A percentile compares a stretch with the other conserved stretches of the same genome.
Evolutionary conservation across 441 rosid genomes (phyloP).

Genomic region (Erodium texanum): DNA sequence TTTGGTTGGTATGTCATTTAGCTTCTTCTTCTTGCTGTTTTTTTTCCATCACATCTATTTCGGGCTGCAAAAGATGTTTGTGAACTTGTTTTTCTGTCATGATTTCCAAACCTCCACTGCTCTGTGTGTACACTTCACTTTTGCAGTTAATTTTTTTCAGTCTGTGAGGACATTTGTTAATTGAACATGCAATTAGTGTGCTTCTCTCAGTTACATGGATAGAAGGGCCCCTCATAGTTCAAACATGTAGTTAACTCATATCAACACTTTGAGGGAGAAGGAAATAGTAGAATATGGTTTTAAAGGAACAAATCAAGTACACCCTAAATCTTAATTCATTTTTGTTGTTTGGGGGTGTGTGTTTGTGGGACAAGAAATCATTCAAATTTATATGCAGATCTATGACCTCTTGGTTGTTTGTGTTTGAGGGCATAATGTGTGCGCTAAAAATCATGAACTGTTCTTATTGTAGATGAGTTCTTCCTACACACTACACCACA

Average conservation of each 20-base stretch:
- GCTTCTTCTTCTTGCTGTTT: conserved; percentile 17
- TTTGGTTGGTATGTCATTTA: conserved; percentile 75
- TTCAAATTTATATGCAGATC: not conserved
- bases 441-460: not conserved
- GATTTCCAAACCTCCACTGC: not conserved
- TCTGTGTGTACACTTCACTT: not conserved
- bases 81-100: conserved; percentile 11
- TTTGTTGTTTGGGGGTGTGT: not conserved
- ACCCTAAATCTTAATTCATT: not conserved
- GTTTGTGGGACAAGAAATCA: not conserved
- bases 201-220: not conserved
- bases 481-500: not conserved
- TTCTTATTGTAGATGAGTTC: not conserved
- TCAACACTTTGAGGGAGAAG: not conserved
- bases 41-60: too few relatives aligned
- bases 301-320: not conserved
- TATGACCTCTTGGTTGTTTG: not conserved
- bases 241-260: not conserved
- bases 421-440: not conserved
- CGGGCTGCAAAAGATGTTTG: too few relatives aligned
- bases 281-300: not conserved
- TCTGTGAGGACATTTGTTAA: too few relatives aligned
- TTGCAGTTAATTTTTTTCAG: too few relatives aligned
- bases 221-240: not conserved
- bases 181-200: not conserved